phyloP scores from a whole-genome alignment of 2,329 filamentous ascomycete genomes.

The Cladosporium sp. region DNA sequence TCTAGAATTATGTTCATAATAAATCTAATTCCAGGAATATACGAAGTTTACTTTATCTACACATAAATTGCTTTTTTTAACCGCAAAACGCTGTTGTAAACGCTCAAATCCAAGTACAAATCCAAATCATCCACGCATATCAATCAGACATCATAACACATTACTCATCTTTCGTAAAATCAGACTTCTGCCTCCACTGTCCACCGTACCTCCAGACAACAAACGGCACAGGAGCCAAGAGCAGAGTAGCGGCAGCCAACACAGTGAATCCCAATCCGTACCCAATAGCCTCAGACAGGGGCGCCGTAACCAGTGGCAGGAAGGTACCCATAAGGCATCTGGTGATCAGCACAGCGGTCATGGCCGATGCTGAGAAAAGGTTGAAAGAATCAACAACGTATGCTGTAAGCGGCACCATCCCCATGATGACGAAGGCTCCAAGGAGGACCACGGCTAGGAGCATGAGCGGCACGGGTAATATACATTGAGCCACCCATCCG shows the following conservation, averaged over 20 bases:
- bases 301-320: conserved; percentile 42
- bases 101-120: conserved; percentile 5
- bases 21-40: too few relatives aligned
- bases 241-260: conserved; percentile 20
- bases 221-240: conserved; percentile 25
- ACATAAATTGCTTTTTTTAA: too few relatives aligned
- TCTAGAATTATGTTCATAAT: too few relatives aligned
- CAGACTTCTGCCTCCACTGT: conserved; percentile 23
- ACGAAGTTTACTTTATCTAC: too few relatives aligned
- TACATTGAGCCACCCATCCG: conserved; percentile 51
- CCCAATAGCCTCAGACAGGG: conserved; percentile 37
- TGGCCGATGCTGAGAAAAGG: conserved; percentile 42
- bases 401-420: conserved; percentile 40
- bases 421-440: conserved; percentile 43
- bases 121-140: background rate
- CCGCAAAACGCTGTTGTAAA: conserved; percentile 2
- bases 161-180: conserved; percentile 23
- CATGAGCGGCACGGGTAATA: conserved; percentile 52
- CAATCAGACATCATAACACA: background rate
- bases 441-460: conserved; percentile 52
- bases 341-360: conserved; percentile 42
- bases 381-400: conserved; percentile 46
- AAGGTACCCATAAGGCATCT: conserved; percentile 42
- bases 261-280: conserved; percentile 38
- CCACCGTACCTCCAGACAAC: conserved; percentile 25